phyloP scores from a whole-genome alignment of 257 asterid species.

The Nemophila menziesii region DNA sequence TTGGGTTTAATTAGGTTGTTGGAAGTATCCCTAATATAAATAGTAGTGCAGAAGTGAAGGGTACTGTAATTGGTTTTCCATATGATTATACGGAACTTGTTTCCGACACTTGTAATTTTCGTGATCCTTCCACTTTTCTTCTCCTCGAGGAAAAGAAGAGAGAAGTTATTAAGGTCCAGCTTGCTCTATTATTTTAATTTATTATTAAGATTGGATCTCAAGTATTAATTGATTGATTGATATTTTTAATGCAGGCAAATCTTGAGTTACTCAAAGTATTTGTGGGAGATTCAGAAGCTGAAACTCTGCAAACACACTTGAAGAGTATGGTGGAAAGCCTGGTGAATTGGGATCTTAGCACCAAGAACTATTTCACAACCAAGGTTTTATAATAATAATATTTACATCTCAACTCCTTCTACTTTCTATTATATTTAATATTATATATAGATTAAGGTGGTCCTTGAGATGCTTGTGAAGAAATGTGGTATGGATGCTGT shows the following conservation, averaged over 20 bases:
- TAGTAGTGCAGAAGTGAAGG: slow-evolving; percentile 90
- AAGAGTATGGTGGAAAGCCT: slow-evolving; percentile 68
- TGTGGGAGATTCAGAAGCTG: slow-evolving; percentile 77
- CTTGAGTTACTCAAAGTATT: slow-evolving; percentile 83
- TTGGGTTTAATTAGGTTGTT: slow-evolving; percentile 47
- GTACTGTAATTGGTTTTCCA: slow-evolving; percentile 92
- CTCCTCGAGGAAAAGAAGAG: slow-evolving; percentile 71
- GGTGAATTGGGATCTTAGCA: slow-evolving; percentile 64
- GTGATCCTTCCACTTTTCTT: slow-evolving; percentile 78
- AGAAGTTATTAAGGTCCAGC: slow-evolving; percentile 87
- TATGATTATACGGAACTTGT: slow-evolving; percentile 86
- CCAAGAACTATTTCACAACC: slow-evolving; percentile 81
- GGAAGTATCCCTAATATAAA: slow-evolving; percentile 87
- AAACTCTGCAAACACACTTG: slow-evolving; percentile 62
- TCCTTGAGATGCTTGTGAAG: slow-evolving; percentile 89
- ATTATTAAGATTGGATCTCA: too few species aligned
- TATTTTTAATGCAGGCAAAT: slow-evolving; percentile 50
- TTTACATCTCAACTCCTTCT: too few species aligned
- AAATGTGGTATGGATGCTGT: slow-evolving; percentile 93
- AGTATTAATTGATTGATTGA: slow-evolving; percentile 12
- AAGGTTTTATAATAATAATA: too few species aligned
- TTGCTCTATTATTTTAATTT: too few species aligned
- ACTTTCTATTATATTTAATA: too few species aligned
- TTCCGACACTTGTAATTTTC: slow-evolving; percentile 55
- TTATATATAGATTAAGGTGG: slow-evolving; percentile 65